These are phyloP conservation scores for Vitis riparia DNA, from an alignment of 164 flowering plant species.

Conservation along the genomic window DNA sequence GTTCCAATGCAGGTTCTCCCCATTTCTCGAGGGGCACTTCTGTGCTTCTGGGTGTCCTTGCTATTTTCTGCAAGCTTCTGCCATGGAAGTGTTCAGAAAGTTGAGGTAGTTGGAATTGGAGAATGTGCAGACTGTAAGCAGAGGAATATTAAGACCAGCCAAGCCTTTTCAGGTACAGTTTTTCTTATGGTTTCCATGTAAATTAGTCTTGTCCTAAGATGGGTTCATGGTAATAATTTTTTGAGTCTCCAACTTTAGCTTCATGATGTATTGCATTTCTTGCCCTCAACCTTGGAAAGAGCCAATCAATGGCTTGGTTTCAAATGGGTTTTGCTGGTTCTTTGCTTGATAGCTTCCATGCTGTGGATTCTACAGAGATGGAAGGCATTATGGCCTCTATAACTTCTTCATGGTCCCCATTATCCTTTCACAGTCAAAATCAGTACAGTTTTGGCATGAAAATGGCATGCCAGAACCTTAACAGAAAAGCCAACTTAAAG, in stretches of 20 bases:
- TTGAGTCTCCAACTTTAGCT: background rate
- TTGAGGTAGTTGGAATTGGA: constrained; percentile 68
- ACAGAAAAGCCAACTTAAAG: no score
- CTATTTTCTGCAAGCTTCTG: constrained; percentile 34
- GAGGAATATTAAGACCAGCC: constrained; percentile 41
- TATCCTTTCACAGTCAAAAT: no score
- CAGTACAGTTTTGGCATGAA: no score
- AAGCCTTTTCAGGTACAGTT: constrained; percentile 67
- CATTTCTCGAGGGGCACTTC: constrained; percentile 20
- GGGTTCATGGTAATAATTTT: no score
- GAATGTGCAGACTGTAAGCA: constrained; percentile 69
- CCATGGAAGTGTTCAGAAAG: constrained; percentile 34
- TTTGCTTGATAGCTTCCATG: background rate
- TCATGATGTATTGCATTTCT: background rate
- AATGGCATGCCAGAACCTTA: no score
- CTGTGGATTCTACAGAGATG: no score
- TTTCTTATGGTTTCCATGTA: background rate
- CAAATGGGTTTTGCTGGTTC: background rate
- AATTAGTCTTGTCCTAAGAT: background rate
- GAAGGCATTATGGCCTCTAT: no score
- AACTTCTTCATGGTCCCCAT: no score
- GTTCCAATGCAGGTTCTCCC: constrained; percentile 37
- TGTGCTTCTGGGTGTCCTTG: constrained; percentile 37
- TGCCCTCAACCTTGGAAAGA: background rate
- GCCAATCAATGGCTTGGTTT: background rate